Evolutionary conservation across 192 early-diverging fungal species (phyloP).

Genomic region (Thamnidium elegans): DNA sequence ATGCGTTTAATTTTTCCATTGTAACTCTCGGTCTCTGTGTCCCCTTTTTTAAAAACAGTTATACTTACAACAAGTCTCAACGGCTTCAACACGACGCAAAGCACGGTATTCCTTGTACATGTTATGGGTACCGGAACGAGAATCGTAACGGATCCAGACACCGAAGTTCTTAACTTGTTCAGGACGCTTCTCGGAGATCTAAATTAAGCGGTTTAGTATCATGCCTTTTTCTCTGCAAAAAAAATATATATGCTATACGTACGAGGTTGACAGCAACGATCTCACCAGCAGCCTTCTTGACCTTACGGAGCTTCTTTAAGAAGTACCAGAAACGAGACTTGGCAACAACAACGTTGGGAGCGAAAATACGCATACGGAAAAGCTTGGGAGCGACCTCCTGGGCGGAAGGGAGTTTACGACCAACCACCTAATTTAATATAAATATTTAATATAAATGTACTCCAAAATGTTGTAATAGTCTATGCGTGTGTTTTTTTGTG

Average conservation of each 20-base stretch:
- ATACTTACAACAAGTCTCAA: constrained; percentile 56
- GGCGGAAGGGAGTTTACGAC: constrained; percentile 90
- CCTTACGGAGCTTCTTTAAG: constrained; percentile 96
- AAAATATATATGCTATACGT: constrained; percentile 39
- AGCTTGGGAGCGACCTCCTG: constrained; percentile 91
- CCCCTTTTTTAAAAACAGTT: not conserved
- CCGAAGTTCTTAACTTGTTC: constrained; percentile 95
- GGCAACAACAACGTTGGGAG: constrained; percentile 97
- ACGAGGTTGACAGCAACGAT: constrained; percentile 90
- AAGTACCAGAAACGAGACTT: constrained; percentile 99
- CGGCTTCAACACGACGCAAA: constrained; percentile 77
- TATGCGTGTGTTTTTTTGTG: no score
- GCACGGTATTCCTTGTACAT: constrained; percentile 99
- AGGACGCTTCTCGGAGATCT: constrained; percentile 95
- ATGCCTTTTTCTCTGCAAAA: not conserved
- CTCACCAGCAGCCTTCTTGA: constrained; percentile 99
- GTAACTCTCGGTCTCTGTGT: not conserved
- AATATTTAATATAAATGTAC: no score
- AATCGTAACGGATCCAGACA: constrained; percentile 99
- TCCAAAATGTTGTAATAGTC: no score
- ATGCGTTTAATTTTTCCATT: constrained; percentile 98
- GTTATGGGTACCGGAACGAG: constrained; percentile 99
- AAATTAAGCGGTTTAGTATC: not conserved
- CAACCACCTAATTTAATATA: constrained; percentile 67
- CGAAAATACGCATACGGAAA: constrained; percentile 98